These are phyloP conservation scores for Aquilaria sinensis DNA, from an alignment of 345 rosid genomes.

Conservation along the genomic window DNA sequence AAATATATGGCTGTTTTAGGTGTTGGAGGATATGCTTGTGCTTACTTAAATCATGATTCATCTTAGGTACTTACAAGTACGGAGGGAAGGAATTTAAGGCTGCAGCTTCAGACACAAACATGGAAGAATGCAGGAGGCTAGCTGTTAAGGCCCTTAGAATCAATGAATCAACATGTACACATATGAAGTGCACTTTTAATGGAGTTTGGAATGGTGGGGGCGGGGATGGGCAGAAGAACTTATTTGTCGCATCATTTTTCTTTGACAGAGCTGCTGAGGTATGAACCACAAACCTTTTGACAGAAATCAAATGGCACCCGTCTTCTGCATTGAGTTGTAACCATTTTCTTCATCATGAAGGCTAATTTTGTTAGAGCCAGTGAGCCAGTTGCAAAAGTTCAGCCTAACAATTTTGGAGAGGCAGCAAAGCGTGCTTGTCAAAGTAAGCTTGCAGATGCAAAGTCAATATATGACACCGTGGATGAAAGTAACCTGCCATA, in stretches of 20 bases:
- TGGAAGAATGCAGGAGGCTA: slow-evolving; percentile 66
- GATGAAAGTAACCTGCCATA: slow-evolving; percentile 57
- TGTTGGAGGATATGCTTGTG: no score
- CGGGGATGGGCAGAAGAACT: slow-evolving; percentile 94
- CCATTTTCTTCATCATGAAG: slow-evolving; percentile 24
- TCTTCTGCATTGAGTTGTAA: no score
- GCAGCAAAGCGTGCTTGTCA: slow-evolving; percentile 90
- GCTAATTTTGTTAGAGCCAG: slow-evolving; percentile 67
- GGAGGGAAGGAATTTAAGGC: slow-evolving; percentile 62
- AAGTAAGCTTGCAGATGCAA: slow-evolving; percentile 59
- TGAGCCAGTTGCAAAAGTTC: slow-evolving; percentile 67
- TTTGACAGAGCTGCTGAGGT: slow-evolving; percentile 99
- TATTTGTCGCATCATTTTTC: slow-evolving; percentile 95
- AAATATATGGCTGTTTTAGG: no score
- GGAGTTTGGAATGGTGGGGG: slow-evolving; percentile 99
- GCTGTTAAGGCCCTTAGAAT: slow-evolving; percentile 75
- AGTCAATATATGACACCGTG: slow-evolving; percentile 38
- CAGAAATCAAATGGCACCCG: neutral
- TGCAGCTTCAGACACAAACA: slow-evolving; percentile 60
- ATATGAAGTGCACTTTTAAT: slow-evolving; percentile 92
- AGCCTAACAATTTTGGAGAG: slow-evolving; percentile 61
- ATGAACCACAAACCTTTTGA: slow-evolving; percentile 10
- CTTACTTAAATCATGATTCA: neutral
- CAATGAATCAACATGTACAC: slow-evolving; percentile 71
- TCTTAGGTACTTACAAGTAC: slow-evolving; percentile 63